Conservation (phyloP, 2,329 filamentous ascomycete species). For the Chrysoporthe cubensis region DNA sequence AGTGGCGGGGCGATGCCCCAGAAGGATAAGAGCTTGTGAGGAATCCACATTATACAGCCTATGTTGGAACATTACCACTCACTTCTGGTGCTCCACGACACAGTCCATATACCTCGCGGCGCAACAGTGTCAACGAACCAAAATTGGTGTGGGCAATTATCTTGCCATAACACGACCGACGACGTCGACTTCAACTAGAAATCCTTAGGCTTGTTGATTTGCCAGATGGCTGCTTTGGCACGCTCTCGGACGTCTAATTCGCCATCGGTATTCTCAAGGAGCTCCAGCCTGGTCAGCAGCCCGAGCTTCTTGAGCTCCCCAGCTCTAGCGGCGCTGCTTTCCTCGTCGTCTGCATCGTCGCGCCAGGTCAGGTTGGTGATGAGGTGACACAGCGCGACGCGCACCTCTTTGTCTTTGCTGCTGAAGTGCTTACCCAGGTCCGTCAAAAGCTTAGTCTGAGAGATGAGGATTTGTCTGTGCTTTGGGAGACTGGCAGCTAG, state of each 20-base stretch:
- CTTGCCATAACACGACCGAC: neutral
- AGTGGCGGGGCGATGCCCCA: too few relatives aligned
- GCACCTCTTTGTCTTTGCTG: conserved; percentile 73
- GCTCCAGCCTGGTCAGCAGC: conserved; percentile 68
- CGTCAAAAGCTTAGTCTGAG: conserved; percentile 75
- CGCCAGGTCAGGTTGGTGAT: conserved; percentile 84
- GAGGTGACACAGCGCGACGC: conserved; percentile 79
- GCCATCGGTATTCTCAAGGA: conserved; percentile 65
- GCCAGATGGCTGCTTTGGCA: conserved; percentile 77
- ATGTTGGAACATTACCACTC: neutral
- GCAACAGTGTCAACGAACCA: neutral
- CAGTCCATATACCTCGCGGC: neutral
- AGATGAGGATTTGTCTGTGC: conserved; percentile 77
- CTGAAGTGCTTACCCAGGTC: conserved; percentile 74
- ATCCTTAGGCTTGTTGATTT: conserved; percentile 58
- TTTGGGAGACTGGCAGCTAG: conserved; percentile 80
- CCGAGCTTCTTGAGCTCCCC: conserved; percentile 72
- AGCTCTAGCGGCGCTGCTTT: conserved; percentile 68
- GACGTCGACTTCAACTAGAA: conserved; percentile 9
- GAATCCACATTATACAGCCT: neutral
- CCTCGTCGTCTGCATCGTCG: conserved; percentile 72
- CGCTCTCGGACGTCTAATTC: conserved; percentile 84
- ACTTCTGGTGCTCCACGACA: neutral
- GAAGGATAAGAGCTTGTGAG: too few relatives aligned
- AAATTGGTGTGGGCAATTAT: neutral